Base-by-base conservation (phyloP, 1,284 basidiomycete genomes). In the Sporisorium reilianum region DNA sequence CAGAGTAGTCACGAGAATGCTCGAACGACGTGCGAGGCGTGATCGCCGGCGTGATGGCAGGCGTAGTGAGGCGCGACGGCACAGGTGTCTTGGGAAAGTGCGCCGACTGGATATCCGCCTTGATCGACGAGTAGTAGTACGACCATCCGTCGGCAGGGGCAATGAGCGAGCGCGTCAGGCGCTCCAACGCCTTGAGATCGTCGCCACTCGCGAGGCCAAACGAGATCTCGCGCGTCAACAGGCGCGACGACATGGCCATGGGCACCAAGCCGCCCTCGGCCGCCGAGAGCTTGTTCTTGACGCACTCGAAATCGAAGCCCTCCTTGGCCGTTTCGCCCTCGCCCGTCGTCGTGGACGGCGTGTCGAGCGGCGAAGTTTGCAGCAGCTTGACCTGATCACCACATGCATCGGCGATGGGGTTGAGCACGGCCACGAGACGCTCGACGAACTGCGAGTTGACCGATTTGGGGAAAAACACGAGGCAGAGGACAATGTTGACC, bases 381-480 rank as follows among this genome's bases (percentile, higher is more conserved):
- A 92, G 85, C 20, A 89, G 84, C 14, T 82, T 75, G 32, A 85
- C 85, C 69, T 92, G 90, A 16, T 88, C 84, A 7, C 85, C 83
- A 42, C 90, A 86, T 1, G 88, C 86, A 2, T 83, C 85, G 8
- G 64, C 53, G 73, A 92, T 85, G 1, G 90, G 90, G 4, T 83
- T 79, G 16, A 92, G 82, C 0, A 90, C 88, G 4, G 76, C 86
- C 48, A 87, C 86, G 2, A 92, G 85, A 5, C 88, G 86, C 25
- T 84, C 86, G 2, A 89, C 89, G 77, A 91, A 92, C 55, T 88
- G 86, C 0, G 90, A 86, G 5, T 91, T 91, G 53, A 91, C 87
- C 0, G 90, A 89, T 8, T 87, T 87, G 0, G 92, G 92, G 81
- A 92, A 92, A 52, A 93, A 85, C 50, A 89, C 40, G 7, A 89